Percentiles rank a stretch among this genome's conserved stretches.
Evolutionary conservation across 163 green algal genomes (phyloP).

Genomic region (Trebouxiophyceae sp.): DNA sequence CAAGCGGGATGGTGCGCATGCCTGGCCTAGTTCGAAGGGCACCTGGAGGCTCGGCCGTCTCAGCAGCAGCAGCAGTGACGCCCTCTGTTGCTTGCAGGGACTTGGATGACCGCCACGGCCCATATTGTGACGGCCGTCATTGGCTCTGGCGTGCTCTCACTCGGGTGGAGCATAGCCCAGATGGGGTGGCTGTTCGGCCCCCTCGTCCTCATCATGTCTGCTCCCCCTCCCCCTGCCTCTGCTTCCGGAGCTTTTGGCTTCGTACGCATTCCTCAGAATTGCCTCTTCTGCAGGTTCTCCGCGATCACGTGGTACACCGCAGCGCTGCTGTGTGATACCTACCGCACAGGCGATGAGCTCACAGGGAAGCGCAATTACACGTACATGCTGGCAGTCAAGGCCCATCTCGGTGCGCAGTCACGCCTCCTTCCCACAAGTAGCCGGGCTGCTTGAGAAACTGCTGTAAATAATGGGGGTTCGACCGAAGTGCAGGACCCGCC

Average conservation of each 20-base stretch:
- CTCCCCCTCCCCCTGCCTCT: not conserved
- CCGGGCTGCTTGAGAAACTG: too few relatives aligned
- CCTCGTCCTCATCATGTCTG: conserved; percentile 30
- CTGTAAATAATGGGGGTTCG: too few relatives aligned
- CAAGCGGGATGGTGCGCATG: too few relatives aligned
- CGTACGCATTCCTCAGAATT: not conserved
- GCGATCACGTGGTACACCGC: conserved; percentile 33
- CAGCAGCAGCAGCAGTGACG: too few relatives aligned
- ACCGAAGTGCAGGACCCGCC: too few relatives aligned
- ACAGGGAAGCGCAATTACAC: conserved; percentile 32
- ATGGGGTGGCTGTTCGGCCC: conserved; percentile 25
- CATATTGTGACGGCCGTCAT: conserved; percentile 28
- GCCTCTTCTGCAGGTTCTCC: not conserved
- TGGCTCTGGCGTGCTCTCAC: conserved; percentile 21
- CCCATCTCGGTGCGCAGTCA: conserved; percentile 18
- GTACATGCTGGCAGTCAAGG: conserved; percentile 15
- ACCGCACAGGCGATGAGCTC: conserved; percentile 15
- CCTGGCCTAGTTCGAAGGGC: too few relatives aligned
- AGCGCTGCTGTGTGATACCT: conserved; percentile 28
- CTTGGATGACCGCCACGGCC: conserved; percentile 10
- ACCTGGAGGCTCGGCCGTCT: too few relatives aligned
- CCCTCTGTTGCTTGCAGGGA: too few relatives aligned
- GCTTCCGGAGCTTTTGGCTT: not conserved
- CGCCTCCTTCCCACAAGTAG: too few relatives aligned
- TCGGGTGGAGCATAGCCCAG: conserved; percentile 10